Conservation (phyloP, 2,329 filamentous ascomycete species). For the Colletotrichum tofieldiae region DNA sequence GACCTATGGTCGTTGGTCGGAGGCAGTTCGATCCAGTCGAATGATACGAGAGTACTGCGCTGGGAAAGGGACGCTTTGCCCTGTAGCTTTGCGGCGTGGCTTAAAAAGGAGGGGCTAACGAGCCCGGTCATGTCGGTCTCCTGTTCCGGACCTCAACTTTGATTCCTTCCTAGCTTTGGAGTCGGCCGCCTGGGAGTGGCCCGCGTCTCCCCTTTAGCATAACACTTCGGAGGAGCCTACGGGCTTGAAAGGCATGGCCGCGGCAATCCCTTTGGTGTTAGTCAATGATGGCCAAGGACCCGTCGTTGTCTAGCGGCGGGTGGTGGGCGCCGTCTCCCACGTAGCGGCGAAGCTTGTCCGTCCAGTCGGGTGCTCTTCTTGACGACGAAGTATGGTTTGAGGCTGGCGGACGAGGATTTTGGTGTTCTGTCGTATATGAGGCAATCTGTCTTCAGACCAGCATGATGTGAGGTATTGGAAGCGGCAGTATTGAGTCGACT, state of each 20-base stretch:
- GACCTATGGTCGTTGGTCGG: neutral
- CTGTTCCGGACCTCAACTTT: neutral
- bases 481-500: neutral
- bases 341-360: neutral
- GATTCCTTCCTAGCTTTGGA: neutral
- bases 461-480: neutral
- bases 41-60: neutral
- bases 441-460: neutral
- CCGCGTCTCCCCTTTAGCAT: neutral
- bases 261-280: neutral
- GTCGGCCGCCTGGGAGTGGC: neutral
- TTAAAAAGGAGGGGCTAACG: constrained; percentile 12
- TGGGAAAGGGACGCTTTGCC: constrained; percentile 1
- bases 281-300: neutral
- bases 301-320: constrained; percentile 9
- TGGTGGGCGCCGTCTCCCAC: neutral
- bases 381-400: neutral
- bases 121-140: neutral
- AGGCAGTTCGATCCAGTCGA: neutral
- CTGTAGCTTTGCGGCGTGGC: constrained; percentile 29
- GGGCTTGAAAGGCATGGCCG: neutral
- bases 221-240: neutral
- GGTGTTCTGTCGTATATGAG: neutral
- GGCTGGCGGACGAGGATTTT: neutral
- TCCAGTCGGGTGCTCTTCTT: neutral